phyloP scores from a whole-genome alignment of 2,329 filamentous ascomycete genomes.

The Fusarium neocosmosporiellum region DNA sequence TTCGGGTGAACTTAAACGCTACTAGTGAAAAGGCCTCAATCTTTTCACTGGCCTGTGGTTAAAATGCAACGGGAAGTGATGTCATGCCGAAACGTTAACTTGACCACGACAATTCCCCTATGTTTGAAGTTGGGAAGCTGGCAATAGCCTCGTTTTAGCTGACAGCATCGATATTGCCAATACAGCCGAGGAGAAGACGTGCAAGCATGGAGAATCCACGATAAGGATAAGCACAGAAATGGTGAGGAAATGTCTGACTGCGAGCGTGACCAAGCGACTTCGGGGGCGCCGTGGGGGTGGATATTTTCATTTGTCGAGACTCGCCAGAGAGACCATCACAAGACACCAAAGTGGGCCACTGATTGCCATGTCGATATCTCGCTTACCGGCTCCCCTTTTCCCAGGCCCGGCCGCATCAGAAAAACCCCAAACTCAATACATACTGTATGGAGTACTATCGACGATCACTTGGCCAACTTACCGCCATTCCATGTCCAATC shows the following conservation, averaged over 20 bases:
- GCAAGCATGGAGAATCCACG: neutral
- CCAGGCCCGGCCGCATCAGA: neutral
- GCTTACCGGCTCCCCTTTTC: neutral
- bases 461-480: slow-evolving; percentile 4
- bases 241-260: neutral
- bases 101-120: neutral
- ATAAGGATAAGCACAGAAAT: neutral
- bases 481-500: slow-evolving; percentile 2
- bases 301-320: neutral
- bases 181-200: neutral
- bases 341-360: neutral
- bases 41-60: neutral
- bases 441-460: slow-evolving; percentile 1
- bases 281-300: slow-evolving; percentile 1
- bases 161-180: neutral
- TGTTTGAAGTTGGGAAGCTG: neutral
- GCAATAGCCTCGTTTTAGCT: neutral
- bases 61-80: neutral
- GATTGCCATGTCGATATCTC: neutral
- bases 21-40: neutral
- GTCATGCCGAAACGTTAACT: neutral
- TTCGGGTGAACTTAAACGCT: neutral
- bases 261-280: neutral
- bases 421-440: neutral
- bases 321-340: neutral